Percentiles rank a stretch among this genome's conserved stretches.
Conservation (phyloP, 192 early-diverging fungal species). For the Phlyctochytrium bullatum region DNA sequence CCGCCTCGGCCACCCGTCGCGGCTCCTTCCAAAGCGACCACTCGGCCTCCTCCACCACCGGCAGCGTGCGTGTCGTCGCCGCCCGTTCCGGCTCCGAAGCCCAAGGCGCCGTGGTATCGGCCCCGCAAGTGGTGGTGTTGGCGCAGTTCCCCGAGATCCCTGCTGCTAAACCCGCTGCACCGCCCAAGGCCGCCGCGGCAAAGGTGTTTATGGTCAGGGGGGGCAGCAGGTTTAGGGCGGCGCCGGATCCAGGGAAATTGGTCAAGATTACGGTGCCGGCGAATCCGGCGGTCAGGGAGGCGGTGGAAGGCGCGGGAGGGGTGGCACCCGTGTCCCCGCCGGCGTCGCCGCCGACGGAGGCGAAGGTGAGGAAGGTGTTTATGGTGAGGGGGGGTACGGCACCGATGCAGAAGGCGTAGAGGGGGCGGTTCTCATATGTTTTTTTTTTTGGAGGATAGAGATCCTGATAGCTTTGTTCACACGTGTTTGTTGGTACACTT, state of each 20-base stretch:
- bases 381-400: no score
- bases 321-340: no score
- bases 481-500: no score
- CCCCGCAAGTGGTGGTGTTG: not conserved
- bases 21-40: not conserved
- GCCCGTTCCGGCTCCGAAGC: no score
- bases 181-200: not conserved
- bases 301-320: not conserved
- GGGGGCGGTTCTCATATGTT: no score
- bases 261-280: not conserved
- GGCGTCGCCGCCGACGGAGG: no score
- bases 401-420: no score
- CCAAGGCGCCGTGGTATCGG: not conserved
- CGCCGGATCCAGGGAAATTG: not conserved
- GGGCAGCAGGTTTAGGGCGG: not conserved
- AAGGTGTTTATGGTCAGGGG: not conserved
- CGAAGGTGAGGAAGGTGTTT: no score
- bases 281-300: not conserved
- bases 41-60: not conserved
- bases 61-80: no score
- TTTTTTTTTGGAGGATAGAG: no score
- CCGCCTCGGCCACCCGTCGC: not conserved
- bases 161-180: not conserved
- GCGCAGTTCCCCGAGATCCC: not conserved
- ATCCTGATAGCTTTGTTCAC: no score